phyloP scores from a whole-genome alignment of 2,329 filamentous ascomycete genomes.

The Apiospora marii region DNA sequence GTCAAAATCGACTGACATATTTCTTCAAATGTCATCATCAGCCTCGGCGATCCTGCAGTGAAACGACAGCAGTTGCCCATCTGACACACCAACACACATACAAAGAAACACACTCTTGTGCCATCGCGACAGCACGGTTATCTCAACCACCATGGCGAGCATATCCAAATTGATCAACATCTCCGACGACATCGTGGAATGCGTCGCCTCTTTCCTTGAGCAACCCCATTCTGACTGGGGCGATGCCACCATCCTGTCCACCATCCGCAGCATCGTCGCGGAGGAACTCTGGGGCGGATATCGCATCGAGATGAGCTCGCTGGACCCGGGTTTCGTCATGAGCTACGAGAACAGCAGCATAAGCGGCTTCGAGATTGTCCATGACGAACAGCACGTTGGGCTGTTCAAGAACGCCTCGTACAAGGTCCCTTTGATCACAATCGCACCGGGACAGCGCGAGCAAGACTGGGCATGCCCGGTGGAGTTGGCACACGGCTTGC shows the following conservation, averaged over 20 bases:
- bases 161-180: background rate
- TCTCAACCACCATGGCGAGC: background rate
- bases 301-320: background rate
- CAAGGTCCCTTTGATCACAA: background rate
- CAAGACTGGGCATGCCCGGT: background rate
- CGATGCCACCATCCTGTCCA: background rate
- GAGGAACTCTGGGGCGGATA: background rate
- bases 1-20: background rate
- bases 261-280: background rate
- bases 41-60: background rate
- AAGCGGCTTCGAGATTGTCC: background rate
- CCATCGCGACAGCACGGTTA: background rate
- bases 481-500: background rate
- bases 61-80: background rate
- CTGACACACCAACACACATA: background rate
- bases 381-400: background rate
- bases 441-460: background rate
- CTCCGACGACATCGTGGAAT: background rate
- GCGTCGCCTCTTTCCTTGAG: background rate
- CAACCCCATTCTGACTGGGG: background rate
- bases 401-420: background rate
- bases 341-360: background rate
- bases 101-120: background rate
- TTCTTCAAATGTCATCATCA: background rate
- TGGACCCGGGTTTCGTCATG: background rate